A percentile compares a stretch with the other conserved stretches of the same genome.
Evolutionary conservation across 2,329 filamentous ascomycete genomes (phyloP).

Genomic region (Chaetomiaceae sp.): DNA sequence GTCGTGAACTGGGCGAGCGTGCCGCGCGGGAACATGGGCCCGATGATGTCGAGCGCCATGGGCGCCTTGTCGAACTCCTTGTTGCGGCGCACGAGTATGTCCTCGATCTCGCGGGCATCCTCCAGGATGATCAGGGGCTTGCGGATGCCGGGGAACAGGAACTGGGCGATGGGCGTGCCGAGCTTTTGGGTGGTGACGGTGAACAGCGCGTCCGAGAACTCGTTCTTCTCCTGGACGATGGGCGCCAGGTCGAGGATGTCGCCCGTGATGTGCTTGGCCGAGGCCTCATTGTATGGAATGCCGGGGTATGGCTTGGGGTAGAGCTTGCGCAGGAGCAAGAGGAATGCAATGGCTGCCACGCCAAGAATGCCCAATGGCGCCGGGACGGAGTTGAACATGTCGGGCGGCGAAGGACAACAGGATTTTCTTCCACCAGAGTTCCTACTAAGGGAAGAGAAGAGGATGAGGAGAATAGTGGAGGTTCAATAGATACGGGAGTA

Average conservation of each 20-base stretch:
- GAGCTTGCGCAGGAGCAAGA: slow-evolving; percentile 9
- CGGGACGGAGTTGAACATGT: slow-evolving; percentile 2
- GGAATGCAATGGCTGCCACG: neutral
- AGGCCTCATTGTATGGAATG: slow-evolving; percentile 18
- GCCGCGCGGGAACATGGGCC: slow-evolving; percentile 27
- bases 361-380: slow-evolving; percentile 8
- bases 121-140: slow-evolving; percentile 27
- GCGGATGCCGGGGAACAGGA: slow-evolving; percentile 24
- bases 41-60: slow-evolving; percentile 24
- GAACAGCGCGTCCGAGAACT: slow-evolving; percentile 8
- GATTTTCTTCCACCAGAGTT: too few relatives aligned
- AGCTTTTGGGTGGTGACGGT: slow-evolving; percentile 14
- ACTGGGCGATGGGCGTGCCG: slow-evolving; percentile 26
- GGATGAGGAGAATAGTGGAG: too few relatives aligned
- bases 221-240: neutral
- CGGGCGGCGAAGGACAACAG: too few relatives aligned
- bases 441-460: too few relatives aligned
- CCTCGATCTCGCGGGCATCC: slow-evolving; percentile 31
- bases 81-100: slow-evolving; percentile 28
- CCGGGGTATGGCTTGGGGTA: slow-evolving; percentile 16
- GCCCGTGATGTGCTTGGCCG: slow-evolving; percentile 11
- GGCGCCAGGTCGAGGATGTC: slow-evolving; percentile 12
- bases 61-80: slow-evolving; percentile 32
- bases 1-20: slow-evolving; percentile 29
- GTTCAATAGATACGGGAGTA: too few relatives aligned